Base-by-base conservation (phyloP, 2,329 filamentous ascomycete genomes). In the Neoscytalidium dimidiatum region DNA sequence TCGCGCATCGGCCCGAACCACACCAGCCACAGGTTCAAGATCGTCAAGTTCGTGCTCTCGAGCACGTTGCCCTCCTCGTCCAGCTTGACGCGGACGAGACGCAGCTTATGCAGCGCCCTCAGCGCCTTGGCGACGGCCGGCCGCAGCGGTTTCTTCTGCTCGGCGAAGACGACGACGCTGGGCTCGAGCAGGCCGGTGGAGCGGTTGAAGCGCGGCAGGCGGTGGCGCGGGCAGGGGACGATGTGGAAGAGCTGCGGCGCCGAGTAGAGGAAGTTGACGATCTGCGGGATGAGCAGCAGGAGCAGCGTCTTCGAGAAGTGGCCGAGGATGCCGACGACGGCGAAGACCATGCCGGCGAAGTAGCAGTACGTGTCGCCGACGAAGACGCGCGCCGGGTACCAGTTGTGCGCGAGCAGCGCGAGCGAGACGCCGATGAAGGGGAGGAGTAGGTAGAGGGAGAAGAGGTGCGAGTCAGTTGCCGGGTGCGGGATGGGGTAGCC, bases 301-400 rank as follows among this genome's bases (percentile, higher is more conserved):
- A 97, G 86, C 51, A 99, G 85, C 0, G 95, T 99, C 81, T 99
- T 99, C 82, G 92, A 96, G 81, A 99, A 99, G 81, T 99, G 95
- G 26, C 95, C 95, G 61, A 97, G 85, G 73, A 99, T 98, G 68
- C 92, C 93, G 69, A 98, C 95, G 49, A 97, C 94, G 62, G 94
- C 95, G 76, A 99, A 99, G 43, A 98, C 92, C 93, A 99, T 99
- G 70, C 95, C 95, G 0, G 95, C 95, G 78, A 99, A 97, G 81
- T 99, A 99, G 85, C 95, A 99, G 84, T 98, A 99, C 3, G 95
- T 99, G 79, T 99, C 95, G 64, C 95, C 95, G 9, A 98, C 94
- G 74, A 99, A 99, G 9, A 98, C 95, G 72, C 88, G 89, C 26
- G 94, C 92, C 0, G 95, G 95, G 75, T 93, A 99, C 92, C 93